Percentiles rank a stretch among this genome's conserved stretches.
These are phyloP conservation scores for Epichloe sibirici DNA, from an alignment of 2,329 filamentous ascomycete species.

Conservation along the genomic window DNA sequence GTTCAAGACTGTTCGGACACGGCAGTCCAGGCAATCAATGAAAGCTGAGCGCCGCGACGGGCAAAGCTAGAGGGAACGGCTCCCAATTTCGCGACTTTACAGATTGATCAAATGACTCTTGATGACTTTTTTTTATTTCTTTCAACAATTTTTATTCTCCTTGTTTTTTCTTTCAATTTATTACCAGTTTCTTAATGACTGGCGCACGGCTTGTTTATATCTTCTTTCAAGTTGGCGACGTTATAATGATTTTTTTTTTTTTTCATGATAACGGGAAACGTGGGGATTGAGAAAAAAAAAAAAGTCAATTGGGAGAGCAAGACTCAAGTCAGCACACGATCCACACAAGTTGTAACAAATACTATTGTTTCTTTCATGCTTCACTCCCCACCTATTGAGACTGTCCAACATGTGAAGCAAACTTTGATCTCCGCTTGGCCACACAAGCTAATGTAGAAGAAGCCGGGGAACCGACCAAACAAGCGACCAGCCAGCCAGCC, in stretches of 20 bases:
- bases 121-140: not conserved
- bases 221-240: no score
- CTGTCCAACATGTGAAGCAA: no score
- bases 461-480: no score
- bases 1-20: slow-evolving; percentile 1
- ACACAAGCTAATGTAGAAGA: no score
- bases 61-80: not conserved
- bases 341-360: not conserved
- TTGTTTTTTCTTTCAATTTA: no score
- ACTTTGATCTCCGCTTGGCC: no score
- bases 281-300: not conserved
- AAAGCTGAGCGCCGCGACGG: not conserved
- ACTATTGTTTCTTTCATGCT: not conserved
- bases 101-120: not conserved
- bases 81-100: not conserved
- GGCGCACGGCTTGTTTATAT: no score
- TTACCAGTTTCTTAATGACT: no score
- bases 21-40: not conserved
- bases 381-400: no score
- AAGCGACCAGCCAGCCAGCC: not conserved
- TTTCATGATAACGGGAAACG: not conserved
- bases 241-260: no score
- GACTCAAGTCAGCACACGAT: not conserved
- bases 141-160: not conserved
- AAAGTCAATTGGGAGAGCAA: not conserved